Evolutionary conservation across 179 eudicot genomes (phyloP), one percentile per base, ranked within the genome.

Genomic region (Kewa caespitosa): DNA sequence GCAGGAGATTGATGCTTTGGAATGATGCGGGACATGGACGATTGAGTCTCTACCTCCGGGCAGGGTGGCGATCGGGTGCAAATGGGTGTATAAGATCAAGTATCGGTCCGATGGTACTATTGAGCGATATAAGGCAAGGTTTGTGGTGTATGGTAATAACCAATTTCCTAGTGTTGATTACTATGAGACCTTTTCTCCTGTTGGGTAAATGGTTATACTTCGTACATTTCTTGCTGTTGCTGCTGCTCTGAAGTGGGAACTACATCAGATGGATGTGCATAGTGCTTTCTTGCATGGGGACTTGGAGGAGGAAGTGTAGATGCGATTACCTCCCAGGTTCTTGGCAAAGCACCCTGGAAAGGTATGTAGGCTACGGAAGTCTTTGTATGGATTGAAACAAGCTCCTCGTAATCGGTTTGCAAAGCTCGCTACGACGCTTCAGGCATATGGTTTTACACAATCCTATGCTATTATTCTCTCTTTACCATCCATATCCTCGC

Each of bases 321-420:
- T 78, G 77, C 38, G 31, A 0, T 42, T 73, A 33, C 31, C 72
- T 17, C 8, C 2, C 1, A 68, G 72, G 17, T 43, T 15, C 60
- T n/a, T n/a, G n/a, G n/a, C 72, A 8, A 72, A 78, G 23, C 54
- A 38, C 4, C 2, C 11, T 0, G 31, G 39, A 11, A 30, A 54
- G 30, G 73, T 76, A 2, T 31, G 67, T 46, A 75, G 20, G 2
- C n/a, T 78, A 0, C 30, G 1, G 0, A 78, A 65, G 12, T 69
- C 63, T 4, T 15, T 78, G 3, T 78, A 54, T 65, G 72, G 76
- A 0, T 18, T 72, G 0, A 72, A 72, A n/a, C 66, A 78, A 8
- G 41, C 78, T 0, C 23, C n/a, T 10, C 9, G 63, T 9, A 62
- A 64, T 22, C 50, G 71, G 71, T 74, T 74, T 32, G 25, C 20